These are phyloP conservation scores for Lactarius sp. DNA, from an alignment of 768 basidiomycete genomes.

Conservation along the genomic window DNA sequence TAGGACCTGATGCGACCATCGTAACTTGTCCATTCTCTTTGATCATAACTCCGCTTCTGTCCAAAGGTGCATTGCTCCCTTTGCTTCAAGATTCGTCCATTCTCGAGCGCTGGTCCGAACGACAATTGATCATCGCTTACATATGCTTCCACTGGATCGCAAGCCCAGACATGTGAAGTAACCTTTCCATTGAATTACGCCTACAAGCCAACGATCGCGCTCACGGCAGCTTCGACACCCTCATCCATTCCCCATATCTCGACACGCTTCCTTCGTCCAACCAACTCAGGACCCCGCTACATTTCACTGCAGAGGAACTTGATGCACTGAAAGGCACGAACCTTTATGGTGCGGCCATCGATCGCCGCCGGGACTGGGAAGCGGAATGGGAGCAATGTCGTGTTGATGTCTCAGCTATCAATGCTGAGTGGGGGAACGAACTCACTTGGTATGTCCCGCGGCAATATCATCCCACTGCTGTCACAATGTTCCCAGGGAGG, in stretches of 20 bases:
- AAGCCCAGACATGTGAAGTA: slow-evolving; percentile 35
- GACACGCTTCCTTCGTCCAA: slow-evolving; percentile 54
- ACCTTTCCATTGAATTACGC: background rate
- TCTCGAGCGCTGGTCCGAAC: slow-evolving; percentile 47
- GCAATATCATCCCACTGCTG: slow-evolving; percentile 4
- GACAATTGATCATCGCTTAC: slow-evolving; percentile 67
- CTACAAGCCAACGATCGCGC: slow-evolving; percentile 7
- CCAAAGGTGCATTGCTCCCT: slow-evolving; percentile 40
- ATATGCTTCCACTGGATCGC: slow-evolving; percentile 59
- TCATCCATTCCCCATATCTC: slow-evolving; percentile 56
- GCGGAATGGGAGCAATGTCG: slow-evolving; percentile 58
- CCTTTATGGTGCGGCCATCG: slow-evolving; percentile 67
- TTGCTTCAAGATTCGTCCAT: slow-evolving; percentile 33
- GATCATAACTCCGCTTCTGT: slow-evolving; percentile 52
- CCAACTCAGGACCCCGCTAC: slow-evolving; percentile 64
- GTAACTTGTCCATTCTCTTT: slow-evolving; percentile 66
- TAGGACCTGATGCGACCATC: slow-evolving; percentile 49
- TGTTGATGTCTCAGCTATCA: slow-evolving; percentile 34
- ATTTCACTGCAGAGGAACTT: slow-evolving; percentile 61
- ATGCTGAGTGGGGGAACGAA: slow-evolving; percentile 40
- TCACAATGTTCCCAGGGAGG: slow-evolving; percentile 45
- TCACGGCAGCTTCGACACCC: slow-evolving; percentile 20
- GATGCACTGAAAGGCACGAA: slow-evolving; percentile 73
- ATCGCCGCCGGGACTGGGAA: slow-evolving; percentile 58
- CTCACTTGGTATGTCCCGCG: slow-evolving; percentile 61